These are phyloP conservation scores for Circinella minor DNA, from an alignment of 371 early-diverging fungal species.

Conservation along the genomic window DNA sequence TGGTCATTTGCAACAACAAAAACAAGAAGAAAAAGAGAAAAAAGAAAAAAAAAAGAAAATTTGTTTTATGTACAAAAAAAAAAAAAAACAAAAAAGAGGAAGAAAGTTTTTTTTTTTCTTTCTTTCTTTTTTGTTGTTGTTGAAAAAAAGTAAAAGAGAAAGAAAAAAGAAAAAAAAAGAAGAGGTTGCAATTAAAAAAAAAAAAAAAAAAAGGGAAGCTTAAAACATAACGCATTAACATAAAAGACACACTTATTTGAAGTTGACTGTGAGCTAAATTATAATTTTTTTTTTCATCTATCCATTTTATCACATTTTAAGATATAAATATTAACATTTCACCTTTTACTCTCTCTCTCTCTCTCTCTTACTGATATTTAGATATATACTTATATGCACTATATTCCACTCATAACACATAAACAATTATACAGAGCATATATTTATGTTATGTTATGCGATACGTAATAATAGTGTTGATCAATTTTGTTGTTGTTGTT, in stretches of 20 bases:
- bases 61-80: constrained; percentile 5
- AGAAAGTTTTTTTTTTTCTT: no score
- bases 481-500: no score
- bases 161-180: constrained; percentile 24
- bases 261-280: constrained; percentile 18
- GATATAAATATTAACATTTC: constrained; percentile 8
- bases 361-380: background rate
- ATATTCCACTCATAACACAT: no score
- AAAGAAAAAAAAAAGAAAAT: constrained; percentile 1
- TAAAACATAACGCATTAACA: constrained; percentile 8
- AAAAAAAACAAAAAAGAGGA: constrained; percentile 9
- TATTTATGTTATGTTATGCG: no score
- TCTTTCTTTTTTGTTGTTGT: constrained; percentile 10
- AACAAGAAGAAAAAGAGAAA: constrained; percentile 20
- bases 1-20: constrained; percentile 12
- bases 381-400: constrained; percentile 2
- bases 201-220: constrained; percentile 18
- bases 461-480: no score
- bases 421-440: no score
- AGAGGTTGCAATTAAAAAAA: constrained; percentile 16
- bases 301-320: constrained; percentile 33
- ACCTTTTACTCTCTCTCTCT: background rate
- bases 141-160: constrained; percentile 22
- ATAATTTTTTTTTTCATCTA: constrained; percentile 40
- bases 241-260: no score